A percentile compares a stretch with the other conserved stretches of the same genome.
These are phyloP conservation scores for Rehmannia glutinosa DNA, from an alignment of 257 asterid species.

Conservation along the genomic window DNA sequence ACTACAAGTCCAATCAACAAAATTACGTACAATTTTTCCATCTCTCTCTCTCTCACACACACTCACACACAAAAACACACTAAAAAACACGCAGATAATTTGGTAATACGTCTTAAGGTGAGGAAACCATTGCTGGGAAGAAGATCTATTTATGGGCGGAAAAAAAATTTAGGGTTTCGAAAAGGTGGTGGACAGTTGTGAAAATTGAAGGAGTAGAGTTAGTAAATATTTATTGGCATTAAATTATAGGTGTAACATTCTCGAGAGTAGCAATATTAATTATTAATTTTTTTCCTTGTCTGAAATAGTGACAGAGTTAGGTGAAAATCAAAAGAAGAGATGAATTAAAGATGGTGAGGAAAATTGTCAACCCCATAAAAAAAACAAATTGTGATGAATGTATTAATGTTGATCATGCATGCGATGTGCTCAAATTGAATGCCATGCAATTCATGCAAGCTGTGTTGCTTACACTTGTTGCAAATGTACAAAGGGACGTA, in stretches of 20 bases:
- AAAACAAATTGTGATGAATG: neutral
- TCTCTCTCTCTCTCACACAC: slow-evolving; percentile 14
- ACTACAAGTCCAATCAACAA: slow-evolving; percentile 33
- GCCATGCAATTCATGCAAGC: slow-evolving; percentile 33
- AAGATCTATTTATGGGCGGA: slow-evolving; percentile 36
- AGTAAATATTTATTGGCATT: slow-evolving; percentile 15
- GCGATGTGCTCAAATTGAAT: slow-evolving; percentile 1
- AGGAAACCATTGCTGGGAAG: slow-evolving; percentile 7
- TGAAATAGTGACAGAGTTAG: slow-evolving; percentile 22
- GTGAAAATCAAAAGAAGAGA: slow-evolving; percentile 33
- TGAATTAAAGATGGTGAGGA: slow-evolving; percentile 12
- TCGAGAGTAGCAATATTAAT: slow-evolving; percentile 27
- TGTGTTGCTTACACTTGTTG: slow-evolving; percentile 33
- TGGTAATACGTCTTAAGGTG: slow-evolving; percentile 13
- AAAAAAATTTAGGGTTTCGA: neutral
- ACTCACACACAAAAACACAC: neutral
- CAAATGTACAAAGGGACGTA: neutral
- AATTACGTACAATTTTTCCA: slow-evolving; percentile 41
- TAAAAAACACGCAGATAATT: neutral
- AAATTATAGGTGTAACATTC: slow-evolving; percentile 7
- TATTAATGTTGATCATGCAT: slow-evolving; percentile 13
- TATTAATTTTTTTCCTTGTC: too few relatives aligned
- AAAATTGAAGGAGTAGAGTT: slow-evolving; percentile 7
- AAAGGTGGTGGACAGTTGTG: slow-evolving; percentile 23
- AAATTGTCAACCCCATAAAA: slow-evolving; percentile 26